Evolutionary conservation across 208 protist genomes (phyloP), one percentile per base, ranked within the genome.

Genomic region (Willaertia magna): DNA sequence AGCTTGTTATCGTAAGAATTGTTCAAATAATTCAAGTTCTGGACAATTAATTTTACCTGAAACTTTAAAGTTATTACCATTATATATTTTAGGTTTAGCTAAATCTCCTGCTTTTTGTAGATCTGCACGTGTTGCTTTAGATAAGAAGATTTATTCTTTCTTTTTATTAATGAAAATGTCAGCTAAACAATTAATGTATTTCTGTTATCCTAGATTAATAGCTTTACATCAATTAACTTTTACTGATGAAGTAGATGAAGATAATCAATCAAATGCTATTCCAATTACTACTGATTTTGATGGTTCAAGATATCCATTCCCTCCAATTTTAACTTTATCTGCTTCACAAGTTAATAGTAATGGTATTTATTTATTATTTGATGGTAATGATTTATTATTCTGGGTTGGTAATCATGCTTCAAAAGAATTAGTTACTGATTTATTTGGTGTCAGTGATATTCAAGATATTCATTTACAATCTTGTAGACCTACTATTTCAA

Each of bases 11-110:
- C 90, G 95, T 46, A 92, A 92, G 39, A 92, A 93, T 86, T 93
- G 92, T 88, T 85, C 89, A 14, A 78, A 82, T 20, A 87, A 91
- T 16, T 55, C 49, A 34, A 85, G 83, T 20, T 67, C 85, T 74
- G 90, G 90, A 44, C 91, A 94, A 85, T 89, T 98, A 34, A 89
- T 97, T 30, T 92, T 98, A 91, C 96, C 96, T 12, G 91, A 94
- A n/a, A 90, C 93, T 1, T 90, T 98, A 79, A 96, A 96, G 88
- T 90, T 97, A 84, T 89, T 97, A 79, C 94, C 95, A 34, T 88
- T 97, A 34, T 97, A 94, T 87, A 84, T 91, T 59, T 87, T 96
- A 81, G 93, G 91, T 49, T 76, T 97, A 40, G 11, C 22, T 6
- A 83, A 83, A 42, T 47, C 44, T 43, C 78, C 78, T 55, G 43